These are phyloP conservation scores for Uronychia setigera DNA, from an alignment of 73 alveolate species.

Conservation along the genomic window DNA sequence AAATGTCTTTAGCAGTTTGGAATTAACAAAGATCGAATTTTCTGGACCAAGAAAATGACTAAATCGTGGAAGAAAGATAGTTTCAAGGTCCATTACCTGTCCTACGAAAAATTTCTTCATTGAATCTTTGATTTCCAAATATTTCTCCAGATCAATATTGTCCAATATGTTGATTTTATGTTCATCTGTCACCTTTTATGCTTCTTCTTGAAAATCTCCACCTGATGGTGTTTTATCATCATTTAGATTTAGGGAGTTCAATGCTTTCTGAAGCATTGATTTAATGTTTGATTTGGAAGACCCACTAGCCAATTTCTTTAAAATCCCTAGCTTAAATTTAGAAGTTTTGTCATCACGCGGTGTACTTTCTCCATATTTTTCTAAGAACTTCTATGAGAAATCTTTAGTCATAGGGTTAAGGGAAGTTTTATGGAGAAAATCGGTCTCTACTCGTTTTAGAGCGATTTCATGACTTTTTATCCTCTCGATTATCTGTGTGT, in stretches of 20 bases:
- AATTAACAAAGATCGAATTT: not conserved
- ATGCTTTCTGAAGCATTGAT: not conserved
- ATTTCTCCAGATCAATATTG: slow-evolving; percentile 1
- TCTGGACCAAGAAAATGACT: not conserved
- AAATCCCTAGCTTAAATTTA: not conserved
- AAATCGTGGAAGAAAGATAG: not conserved
- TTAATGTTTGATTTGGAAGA: not conserved
- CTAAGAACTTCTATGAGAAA: not conserved
- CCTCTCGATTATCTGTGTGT: not conserved
- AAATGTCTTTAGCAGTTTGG: not conserved
- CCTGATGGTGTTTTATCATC: not conserved
- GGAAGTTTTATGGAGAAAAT: not conserved
- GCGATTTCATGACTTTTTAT: not conserved
- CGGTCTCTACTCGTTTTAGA: not conserved
- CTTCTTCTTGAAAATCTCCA: not conserved
- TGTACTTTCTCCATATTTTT: not conserved
- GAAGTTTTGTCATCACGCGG: not conserved
- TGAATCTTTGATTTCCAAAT: not conserved
- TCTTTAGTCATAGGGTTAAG: not conserved
- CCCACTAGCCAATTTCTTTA: too few relatives aligned
- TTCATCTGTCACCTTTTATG: not conserved
- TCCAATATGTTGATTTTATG: not conserved
- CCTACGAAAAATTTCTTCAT: slow-evolving; percentile 16
- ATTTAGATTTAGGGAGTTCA: not conserved
- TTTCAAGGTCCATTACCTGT: slow-evolving; percentile 4